These are phyloP conservation scores for Dryas drummondii DNA, from an alignment of 306 rosid genomes.

Conservation along the genomic window DNA sequence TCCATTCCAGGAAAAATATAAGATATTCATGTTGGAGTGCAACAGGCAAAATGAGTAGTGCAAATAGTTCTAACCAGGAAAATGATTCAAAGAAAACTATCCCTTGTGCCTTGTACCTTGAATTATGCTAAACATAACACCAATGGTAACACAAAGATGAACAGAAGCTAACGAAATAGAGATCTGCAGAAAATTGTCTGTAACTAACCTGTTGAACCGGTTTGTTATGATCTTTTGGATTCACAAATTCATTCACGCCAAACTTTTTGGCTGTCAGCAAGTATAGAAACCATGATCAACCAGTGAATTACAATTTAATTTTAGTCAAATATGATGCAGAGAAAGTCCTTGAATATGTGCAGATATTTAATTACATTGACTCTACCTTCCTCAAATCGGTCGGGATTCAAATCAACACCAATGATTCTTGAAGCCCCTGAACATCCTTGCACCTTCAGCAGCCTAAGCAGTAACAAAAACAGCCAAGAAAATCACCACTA, in stretches of 20 bases:
- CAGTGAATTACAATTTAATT: not conserved
- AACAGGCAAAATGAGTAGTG: not conserved
- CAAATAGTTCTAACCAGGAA: too few relatives aligned
- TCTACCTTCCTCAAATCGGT: conserved; percentile 72
- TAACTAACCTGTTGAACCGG: conserved; percentile 72
- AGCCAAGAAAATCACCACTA: not conserved
- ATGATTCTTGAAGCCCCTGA: conserved; percentile 76
- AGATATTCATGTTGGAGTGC: not conserved
- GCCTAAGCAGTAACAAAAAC: conserved; percentile 40
- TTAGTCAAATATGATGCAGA: not conserved
- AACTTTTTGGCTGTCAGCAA: conserved; percentile 71
- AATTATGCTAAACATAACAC: too few relatives aligned
- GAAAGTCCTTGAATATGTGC: not conserved
- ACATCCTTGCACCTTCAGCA: conserved; percentile 84
- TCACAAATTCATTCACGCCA: conserved; percentile 82
- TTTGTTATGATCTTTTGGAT: conserved; percentile 81
- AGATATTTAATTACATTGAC: not conserved
- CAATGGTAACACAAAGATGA: too few relatives aligned
- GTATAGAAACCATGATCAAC: conserved; percentile 3
- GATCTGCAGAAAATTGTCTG: not conserved
- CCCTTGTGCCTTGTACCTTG: too few relatives aligned
- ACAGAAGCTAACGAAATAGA: too few relatives aligned
- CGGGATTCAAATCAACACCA: conserved; percentile 75
- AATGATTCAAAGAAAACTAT: too few relatives aligned
- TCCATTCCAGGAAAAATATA: not conserved